A percentile compares a stretch with the other conserved stretches of the same genome.
phyloP scores from a whole-genome alignment of 441 rosid species.

The Raphanus hybrid region DNA sequence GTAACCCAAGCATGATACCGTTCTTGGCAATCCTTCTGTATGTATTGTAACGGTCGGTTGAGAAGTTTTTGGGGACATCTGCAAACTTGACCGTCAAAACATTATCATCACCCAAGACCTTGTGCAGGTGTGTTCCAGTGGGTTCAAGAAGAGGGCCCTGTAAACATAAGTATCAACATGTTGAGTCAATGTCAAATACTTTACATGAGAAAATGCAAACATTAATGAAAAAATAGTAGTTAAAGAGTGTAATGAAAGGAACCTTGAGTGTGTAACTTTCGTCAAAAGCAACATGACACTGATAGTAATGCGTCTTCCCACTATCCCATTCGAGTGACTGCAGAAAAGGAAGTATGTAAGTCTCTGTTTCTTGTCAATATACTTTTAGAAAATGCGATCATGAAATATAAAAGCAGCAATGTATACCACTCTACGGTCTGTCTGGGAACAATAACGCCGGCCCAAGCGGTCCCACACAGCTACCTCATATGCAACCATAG shows the following conservation, averaged over 20 bases:
- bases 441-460: background rate
- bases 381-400: background rate
- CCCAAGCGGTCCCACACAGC: slow-evolving; percentile 56
- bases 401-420: background rate
- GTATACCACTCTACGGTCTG: slow-evolving; percentile 56
- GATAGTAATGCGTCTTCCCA: no score
- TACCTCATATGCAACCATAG: slow-evolving; percentile 61
- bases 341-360: background rate
- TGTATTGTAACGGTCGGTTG: slow-evolving; percentile 8
- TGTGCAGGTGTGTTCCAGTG: slow-evolving; percentile 62
- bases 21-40: slow-evolving; percentile 52
- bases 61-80: slow-evolving; percentile 26
- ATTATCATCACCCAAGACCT: slow-evolving; percentile 79
- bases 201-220: no score
- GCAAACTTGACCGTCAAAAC: slow-evolving; percentile 67
- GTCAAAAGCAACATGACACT: no score
- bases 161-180: background rate
- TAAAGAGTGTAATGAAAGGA: slow-evolving; percentile 28
- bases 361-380: background rate
- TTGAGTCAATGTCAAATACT: no score
- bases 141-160: slow-evolving; percentile 24
- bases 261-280: no score
- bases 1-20: slow-evolving; percentile 72
- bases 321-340: no score
- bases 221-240: background rate